Evolutionary conservation across 345 rosid genomes (phyloP), one percentile per base, ranked within the genome.

Genomic region (Populus deltoides): DNA sequence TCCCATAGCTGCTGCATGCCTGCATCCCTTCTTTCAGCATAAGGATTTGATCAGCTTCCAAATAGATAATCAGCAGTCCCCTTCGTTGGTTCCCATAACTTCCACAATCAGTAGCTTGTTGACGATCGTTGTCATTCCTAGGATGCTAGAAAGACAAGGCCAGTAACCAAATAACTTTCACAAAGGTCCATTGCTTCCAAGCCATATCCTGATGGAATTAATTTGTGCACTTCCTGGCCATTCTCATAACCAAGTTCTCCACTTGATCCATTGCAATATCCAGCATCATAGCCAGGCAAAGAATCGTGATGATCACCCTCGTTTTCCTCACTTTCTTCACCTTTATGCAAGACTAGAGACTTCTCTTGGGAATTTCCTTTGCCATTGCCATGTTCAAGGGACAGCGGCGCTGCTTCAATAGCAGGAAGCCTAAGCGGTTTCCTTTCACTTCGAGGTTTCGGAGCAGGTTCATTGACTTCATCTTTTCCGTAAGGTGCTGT

Each of bases 141-240:
- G 75, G 77, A 63, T 72, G 53, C 4, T 75, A 38, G 77, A 80
- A 57, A 87, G 83, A 72, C 97, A 94, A 43, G 96, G 97, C 87
- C 93, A 94, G 78, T 90, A 90, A 27, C 97, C 97, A 15, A 87
- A 91, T 72, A 92, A 20, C 88, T 80, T 53, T 94, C 98, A 57
- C 98, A 94, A 0, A 94, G 79, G 66, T 94, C 97, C 82, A 90
- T 75, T 1, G 97, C 89, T 77, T 92, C 97, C 80, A 94, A 86
- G 9, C 96, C 97, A 75, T 87, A 87, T 49, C 97, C 98, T 17
- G 93, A 83, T 18, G 94, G 92, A 69, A 88, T 62, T 66, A 69
- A 88, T 62, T 66, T 85, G 91, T 67, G n/a, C 74, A 74, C 86
- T 68, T 55, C 79, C 68, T 77, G 84, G 25, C 63, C 88, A 33